Evolutionary conservation across 2,329 filamentous ascomycete genomes (phyloP).

Genomic region (Pseudocercospora eumusae): DNA sequence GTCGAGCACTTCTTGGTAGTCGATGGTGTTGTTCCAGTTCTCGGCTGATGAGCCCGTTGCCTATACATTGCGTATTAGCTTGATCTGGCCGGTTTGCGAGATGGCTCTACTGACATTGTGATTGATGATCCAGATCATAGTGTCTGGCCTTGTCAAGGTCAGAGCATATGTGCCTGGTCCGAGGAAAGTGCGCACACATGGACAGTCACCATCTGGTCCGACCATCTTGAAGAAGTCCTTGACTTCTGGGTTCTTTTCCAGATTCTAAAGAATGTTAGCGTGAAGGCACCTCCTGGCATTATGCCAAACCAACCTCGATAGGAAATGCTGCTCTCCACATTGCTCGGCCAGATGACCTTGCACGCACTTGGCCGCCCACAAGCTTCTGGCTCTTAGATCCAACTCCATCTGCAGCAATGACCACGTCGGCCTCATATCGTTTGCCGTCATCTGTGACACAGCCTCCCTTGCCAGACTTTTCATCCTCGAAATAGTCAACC

Average conservation of each 20-base stretch:
- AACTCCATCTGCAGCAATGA: slow-evolving; percentile 44
- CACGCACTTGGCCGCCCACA: slow-evolving; percentile 42
- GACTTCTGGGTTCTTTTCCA: slow-evolving; percentile 50
- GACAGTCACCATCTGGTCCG: slow-evolving; percentile 40
- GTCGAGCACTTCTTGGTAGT: slow-evolving; percentile 48
- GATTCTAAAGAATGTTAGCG: slow-evolving; percentile 42
- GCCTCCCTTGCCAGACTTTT: slow-evolving; percentile 32
- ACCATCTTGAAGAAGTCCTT: slow-evolving; percentile 52
- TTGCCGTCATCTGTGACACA: slow-evolving; percentile 44
- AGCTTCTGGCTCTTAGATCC: slow-evolving; percentile 46
- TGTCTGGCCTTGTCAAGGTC: slow-evolving; percentile 49
- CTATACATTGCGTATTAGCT: slow-evolving; percentile 24
- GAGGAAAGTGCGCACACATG: slow-evolving; percentile 50
- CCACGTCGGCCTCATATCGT: slow-evolving; percentile 46
- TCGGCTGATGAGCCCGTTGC: slow-evolving; percentile 49
- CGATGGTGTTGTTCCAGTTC: slow-evolving; percentile 52
- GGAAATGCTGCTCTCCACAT: slow-evolving; percentile 29
- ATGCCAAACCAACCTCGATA: slow-evolving; percentile 25
- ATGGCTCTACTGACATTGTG: slow-evolving; percentile 41
- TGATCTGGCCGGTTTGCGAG: not conserved
- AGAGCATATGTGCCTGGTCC: slow-evolving; percentile 49
- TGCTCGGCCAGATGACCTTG: slow-evolving; percentile 24
- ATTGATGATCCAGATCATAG: slow-evolving; percentile 55
- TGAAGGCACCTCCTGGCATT: slow-evolving; percentile 34
- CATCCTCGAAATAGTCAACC: slow-evolving; percentile 51